These are phyloP conservation scores for Diaporthe capsici DNA, from an alignment of 2,329 filamentous ascomycete species.

Conservation along the genomic window DNA sequence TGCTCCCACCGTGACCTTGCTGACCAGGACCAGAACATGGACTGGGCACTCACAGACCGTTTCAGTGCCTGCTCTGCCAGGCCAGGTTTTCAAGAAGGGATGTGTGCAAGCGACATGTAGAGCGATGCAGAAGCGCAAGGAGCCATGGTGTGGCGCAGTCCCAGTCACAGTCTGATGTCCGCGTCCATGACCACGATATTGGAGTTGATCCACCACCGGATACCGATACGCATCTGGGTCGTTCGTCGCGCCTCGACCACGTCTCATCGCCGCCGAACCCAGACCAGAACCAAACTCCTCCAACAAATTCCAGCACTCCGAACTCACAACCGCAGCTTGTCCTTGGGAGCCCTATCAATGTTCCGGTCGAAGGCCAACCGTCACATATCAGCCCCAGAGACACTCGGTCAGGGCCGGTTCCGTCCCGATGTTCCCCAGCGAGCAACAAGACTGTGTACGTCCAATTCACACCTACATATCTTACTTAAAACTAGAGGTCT, in stretches of 20 bases:
- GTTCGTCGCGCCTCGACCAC: not conserved
- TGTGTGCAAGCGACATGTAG: slow-evolving; percentile 43
- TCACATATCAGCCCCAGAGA: not conserved
- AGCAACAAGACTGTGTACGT: not conserved
- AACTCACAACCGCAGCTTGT: not conserved
- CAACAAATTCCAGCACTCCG: not conserved
- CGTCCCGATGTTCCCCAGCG: not conserved
- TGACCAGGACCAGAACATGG: slow-evolving; percentile 43
- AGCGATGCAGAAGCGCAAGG: slow-evolving; percentile 38
- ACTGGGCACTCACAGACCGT: slow-evolving; percentile 42
- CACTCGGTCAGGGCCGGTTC: not conserved
- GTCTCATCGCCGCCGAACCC: slow-evolving; percentile 7
- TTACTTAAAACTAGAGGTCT: no score
- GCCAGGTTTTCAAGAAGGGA: slow-evolving; percentile 43
- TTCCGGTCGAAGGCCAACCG: not conserved
- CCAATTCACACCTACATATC: no score
- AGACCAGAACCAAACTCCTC: not conserved
- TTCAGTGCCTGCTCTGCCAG: slow-evolving; percentile 43
- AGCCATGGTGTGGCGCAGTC: not conserved
- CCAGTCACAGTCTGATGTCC: not conserved
- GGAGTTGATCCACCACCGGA: not conserved
- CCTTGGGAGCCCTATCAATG: slow-evolving; percentile 2
- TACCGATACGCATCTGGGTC: not conserved
- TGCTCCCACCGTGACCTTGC: not conserved
- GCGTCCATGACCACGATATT: not conserved